Evolutionary conservation across 441 rosid species (phyloP), one percentile per base, ranked within the genome.

Genomic region (Erysimum cheiri): DNA sequence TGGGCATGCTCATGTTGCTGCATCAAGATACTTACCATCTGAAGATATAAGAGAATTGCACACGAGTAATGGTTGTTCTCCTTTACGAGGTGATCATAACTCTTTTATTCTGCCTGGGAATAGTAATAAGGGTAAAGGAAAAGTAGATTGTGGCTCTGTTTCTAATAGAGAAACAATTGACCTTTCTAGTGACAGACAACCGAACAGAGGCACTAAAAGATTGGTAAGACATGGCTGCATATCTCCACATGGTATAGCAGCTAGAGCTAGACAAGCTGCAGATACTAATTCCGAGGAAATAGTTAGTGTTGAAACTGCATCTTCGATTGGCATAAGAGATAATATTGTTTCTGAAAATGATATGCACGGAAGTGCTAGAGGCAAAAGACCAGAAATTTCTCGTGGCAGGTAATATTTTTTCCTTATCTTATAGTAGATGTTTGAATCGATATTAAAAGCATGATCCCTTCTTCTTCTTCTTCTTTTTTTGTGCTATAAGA

Each of bases 211-310:
- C 69, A 71, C 85, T 50, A 91, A 79, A 75, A 82, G 91, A 77
- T 81, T 93, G 82, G 98, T 91, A 19, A 77, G 92, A 73, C 79
- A 89, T 75, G 97, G 98, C 40, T 91, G 91, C 78, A 93, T 93
- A 39, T 89, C 96, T 76, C 97, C 95, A 1, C 75, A 78, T 57
- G 87, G 72, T 69, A 89, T 88, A 72, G 87, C 87, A 59, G 72
- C 77, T 47, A 88, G 71, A 80, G 79, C 81, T 56, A 81, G 79
- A 58, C 80, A 80, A 76, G 53, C 67, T 66, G 83, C 76, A 56
- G 83, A 78, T 67, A 74, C 67, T 64, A 70, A 44, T 77, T 44
- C 76, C 47, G 61, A 40, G 32, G 69, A 63, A 53, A 50, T 47
- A 17, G 49, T 69, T 48, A 36, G 54, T 69, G 71, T 59, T 49